Evolutionary conservation across 768 basidiomycete species (phyloP).

Genomic region (Amanita polypyramis): DNA sequence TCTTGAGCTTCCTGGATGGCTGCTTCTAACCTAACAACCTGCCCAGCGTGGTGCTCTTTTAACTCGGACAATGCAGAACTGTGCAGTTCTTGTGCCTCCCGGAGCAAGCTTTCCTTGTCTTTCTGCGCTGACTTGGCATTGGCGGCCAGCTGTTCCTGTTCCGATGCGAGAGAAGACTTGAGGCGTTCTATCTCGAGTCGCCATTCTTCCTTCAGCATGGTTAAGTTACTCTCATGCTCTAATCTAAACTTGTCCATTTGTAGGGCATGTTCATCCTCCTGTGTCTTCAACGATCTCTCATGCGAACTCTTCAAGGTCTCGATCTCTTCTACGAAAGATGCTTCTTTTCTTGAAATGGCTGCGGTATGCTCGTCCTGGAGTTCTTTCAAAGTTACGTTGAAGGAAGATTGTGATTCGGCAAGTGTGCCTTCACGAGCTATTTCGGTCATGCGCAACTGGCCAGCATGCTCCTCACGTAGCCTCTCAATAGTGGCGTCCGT

Average conservation of each 20-base stretch:
- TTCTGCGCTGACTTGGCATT: constrained; percentile 16
- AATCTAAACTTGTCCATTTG: constrained; percentile 50
- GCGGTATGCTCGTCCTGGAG: constrained; percentile 67
- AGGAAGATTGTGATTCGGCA: constrained; percentile 63
- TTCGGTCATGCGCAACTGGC: constrained; percentile 63
- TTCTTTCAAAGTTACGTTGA: constrained; percentile 46
- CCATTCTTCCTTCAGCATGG: constrained; percentile 46
- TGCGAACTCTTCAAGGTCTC: constrained; percentile 61
- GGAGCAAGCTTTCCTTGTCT: constrained; percentile 22
- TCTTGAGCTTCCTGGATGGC: constrained; percentile 37
- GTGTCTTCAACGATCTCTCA: constrained; percentile 35
- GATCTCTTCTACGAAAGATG: constrained; percentile 51
- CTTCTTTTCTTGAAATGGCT: constrained; percentile 57
- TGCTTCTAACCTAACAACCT: constrained; percentile 28
- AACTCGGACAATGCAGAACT: neutral
- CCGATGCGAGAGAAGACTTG: constrained; percentile 29
- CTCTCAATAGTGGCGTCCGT: constrained; percentile 54
- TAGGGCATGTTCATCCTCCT: constrained; percentile 50
- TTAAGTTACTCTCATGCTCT: constrained; percentile 44
- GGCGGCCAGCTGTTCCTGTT: constrained; percentile 31
- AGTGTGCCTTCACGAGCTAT: constrained; percentile 66
- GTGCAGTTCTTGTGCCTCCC: neutral
- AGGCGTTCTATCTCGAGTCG: constrained; percentile 39
- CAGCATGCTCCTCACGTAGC: constrained; percentile 67
- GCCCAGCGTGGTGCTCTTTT: constrained; percentile 2